Evolutionary conservation across 2,329 filamentous ascomycete genomes (phyloP).

Genomic region (Bisporella sp.): DNA sequence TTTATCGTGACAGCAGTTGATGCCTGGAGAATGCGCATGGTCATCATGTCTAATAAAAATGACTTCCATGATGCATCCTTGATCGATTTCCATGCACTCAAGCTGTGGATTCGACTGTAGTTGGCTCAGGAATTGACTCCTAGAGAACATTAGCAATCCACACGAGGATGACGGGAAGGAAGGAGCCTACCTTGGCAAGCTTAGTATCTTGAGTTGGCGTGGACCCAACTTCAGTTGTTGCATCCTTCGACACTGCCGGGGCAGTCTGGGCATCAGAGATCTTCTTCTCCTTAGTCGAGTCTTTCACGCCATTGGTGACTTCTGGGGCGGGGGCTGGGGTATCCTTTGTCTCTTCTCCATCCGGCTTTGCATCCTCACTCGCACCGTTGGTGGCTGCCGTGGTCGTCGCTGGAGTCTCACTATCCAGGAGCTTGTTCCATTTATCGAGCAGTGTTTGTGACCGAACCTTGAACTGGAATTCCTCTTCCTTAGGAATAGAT

Average conservation of each 20-base stretch:
- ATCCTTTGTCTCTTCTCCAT: slow-evolving; percentile 20
- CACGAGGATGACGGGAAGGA: not conserved
- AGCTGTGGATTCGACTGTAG: slow-evolving; percentile 16
- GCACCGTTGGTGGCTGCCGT: slow-evolving; percentile 23
- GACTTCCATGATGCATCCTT: too few relatives aligned
- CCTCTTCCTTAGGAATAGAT: slow-evolving; percentile 79
- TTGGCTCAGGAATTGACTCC: slow-evolving; percentile 12
- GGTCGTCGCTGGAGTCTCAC: slow-evolving; percentile 29
- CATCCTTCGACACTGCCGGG: slow-evolving; percentile 6
- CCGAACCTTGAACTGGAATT: slow-evolving; percentile 82
- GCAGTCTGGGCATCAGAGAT: too few relatives aligned
- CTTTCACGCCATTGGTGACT: slow-evolving; percentile 24
- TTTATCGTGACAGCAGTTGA: too few relatives aligned
- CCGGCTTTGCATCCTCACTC: slow-evolving; percentile 34
- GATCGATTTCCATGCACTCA: slow-evolving; percentile 5
- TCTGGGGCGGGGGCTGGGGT: slow-evolving; percentile 11
- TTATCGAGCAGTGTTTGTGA: slow-evolving; percentile 73
- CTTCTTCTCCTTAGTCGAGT: slow-evolving; percentile 5
- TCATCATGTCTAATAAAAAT: too few relatives aligned
- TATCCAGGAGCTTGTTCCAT: slow-evolving; percentile 81
- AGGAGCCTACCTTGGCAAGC: slow-evolving; percentile 14
- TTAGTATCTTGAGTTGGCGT: slow-evolving; percentile 10
- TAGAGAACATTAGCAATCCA: slow-evolving; percentile 8
- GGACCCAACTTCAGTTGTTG: slow-evolving; percentile 21
- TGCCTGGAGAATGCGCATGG: too few relatives aligned